A percentile compares a stretch with the other conserved stretches of the same genome.
phyloP scores from a whole-genome alignment of 179 eudicot species.

The Actinidia polygama region DNA sequence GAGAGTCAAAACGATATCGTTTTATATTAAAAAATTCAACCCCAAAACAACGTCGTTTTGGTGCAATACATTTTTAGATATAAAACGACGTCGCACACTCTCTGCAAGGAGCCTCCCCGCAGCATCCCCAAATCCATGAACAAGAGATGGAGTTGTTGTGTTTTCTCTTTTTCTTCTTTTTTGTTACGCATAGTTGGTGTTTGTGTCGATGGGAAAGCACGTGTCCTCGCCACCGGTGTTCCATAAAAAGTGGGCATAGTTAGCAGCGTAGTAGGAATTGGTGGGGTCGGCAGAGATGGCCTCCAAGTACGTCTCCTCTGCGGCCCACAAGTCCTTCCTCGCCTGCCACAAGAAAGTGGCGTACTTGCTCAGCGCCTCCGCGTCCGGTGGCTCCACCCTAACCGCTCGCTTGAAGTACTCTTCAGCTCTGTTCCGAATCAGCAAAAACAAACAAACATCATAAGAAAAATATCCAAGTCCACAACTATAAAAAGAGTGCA shows the following conservation, averaged over 20 bases:
- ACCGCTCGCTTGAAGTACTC: conserved; percentile 81
- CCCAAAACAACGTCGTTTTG: too few relatives aligned
- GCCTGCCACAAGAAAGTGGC: conserved; percentile 85
- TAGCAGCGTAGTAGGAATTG: conserved; percentile 71
- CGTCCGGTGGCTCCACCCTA: conserved; percentile 75
- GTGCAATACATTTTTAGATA: too few relatives aligned
- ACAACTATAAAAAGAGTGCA: neutral
- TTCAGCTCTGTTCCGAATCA: conserved; percentile 72
- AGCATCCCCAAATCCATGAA: too few relatives aligned
- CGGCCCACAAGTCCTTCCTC: conserved; percentile 87
- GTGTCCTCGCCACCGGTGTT: conserved; percentile 91
- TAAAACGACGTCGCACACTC: too few relatives aligned
- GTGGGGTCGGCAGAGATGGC: conserved; percentile 78
- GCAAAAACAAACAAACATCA: neutral
- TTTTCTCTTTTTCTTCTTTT: neutral
- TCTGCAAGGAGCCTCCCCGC: too few relatives aligned
- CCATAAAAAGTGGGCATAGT: conserved; percentile 88
- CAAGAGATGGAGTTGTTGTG: neutral
- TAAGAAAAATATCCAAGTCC: neutral
- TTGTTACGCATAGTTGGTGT: neutral
- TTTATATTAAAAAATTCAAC: too few relatives aligned
- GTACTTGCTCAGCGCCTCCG: conserved; percentile 82
- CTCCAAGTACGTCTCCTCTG: conserved; percentile 81
- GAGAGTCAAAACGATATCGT: too few relatives aligned
- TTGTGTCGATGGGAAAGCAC: conserved; percentile 67